Evolutionary conservation across 148 eudicot species (phyloP).

Genomic region (Cornus controversa): DNA sequence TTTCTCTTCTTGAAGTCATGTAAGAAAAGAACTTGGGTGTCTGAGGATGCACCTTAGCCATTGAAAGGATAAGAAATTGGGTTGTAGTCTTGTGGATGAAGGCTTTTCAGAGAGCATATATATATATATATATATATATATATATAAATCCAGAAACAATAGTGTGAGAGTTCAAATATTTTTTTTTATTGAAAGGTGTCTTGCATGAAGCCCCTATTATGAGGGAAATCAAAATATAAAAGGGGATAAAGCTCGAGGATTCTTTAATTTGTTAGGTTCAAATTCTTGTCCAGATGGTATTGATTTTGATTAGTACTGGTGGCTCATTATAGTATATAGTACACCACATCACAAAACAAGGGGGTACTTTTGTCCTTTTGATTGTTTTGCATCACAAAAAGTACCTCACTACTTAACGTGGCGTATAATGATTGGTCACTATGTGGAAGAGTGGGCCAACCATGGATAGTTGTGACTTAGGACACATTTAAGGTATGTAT

Average conservation of each 20-base stretch:
- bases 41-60: conserved; percentile 52
- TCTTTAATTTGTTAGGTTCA: neutral
- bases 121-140: too few relatives aligned
- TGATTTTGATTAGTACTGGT: neutral
- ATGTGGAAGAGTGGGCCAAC: too few relatives aligned
- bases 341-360: too few relatives aligned
- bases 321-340: too few relatives aligned
- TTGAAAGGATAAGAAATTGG: neutral
- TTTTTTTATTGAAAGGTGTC: too few relatives aligned
- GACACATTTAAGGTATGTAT: neutral
- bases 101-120: neutral
- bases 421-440: too few relatives aligned
- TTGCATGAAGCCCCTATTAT: neutral
- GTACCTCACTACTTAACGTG: too few relatives aligned
- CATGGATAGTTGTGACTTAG: neutral
- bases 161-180: too few relatives aligned
- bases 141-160: too few relatives aligned
- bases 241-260: neutral
- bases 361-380: neutral
- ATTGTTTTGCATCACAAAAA: too few relatives aligned
- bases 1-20: conserved; percentile 27
- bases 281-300: too few relatives aligned
- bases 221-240: neutral
- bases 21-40: conserved; percentile 17
- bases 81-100: neutral